phyloP scores from a whole-genome alignment of 1,139 yeast species.

The Sugiyamaella neomexicana region DNA sequence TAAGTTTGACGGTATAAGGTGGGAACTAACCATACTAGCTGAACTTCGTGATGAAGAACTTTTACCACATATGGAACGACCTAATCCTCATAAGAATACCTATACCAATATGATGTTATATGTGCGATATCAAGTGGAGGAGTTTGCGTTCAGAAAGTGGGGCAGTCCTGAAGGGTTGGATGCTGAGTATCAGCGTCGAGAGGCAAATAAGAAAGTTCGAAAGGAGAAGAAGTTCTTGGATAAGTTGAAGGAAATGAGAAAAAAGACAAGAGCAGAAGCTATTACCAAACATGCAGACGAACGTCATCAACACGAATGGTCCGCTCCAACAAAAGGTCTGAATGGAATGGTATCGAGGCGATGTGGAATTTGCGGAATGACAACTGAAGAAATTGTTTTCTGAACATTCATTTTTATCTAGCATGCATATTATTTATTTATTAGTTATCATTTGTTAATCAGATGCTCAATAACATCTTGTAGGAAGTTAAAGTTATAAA shows the following conservation, averaged over 20 bases:
- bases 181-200: conserved; percentile 87
- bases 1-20: not conserved
- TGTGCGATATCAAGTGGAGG: conserved; percentile 86
- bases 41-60: conserved; percentile 72
- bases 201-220: conserved; percentile 65
- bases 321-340: conserved; percentile 51
- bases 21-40: conserved; percentile 39
- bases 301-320: conserved; percentile 83
- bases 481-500: conserved; percentile 61
- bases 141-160: conserved; percentile 92
- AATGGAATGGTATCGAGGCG: conserved; percentile 58
- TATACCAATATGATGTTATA: conserved; percentile 92
- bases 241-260: conserved; percentile 79
- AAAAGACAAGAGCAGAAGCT: conserved; percentile 90
- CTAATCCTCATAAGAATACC: conserved; percentile 89
- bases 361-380: conserved; percentile 83
- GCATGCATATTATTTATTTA: conserved; percentile 13
- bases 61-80: conserved; percentile 78
- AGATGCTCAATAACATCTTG: conserved; percentile 38
- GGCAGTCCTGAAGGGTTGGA: conserved; percentile 87
- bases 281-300: conserved; percentile 60
- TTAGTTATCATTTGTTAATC: not conserved
- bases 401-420: conserved; percentile 20
- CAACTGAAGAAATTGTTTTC: conserved; percentile 65
- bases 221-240: conserved; percentile 77